phyloP scores from a whole-genome alignment of 2,329 filamentous ascomycete species.

The Berkeleyomyces basicola region DNA sequence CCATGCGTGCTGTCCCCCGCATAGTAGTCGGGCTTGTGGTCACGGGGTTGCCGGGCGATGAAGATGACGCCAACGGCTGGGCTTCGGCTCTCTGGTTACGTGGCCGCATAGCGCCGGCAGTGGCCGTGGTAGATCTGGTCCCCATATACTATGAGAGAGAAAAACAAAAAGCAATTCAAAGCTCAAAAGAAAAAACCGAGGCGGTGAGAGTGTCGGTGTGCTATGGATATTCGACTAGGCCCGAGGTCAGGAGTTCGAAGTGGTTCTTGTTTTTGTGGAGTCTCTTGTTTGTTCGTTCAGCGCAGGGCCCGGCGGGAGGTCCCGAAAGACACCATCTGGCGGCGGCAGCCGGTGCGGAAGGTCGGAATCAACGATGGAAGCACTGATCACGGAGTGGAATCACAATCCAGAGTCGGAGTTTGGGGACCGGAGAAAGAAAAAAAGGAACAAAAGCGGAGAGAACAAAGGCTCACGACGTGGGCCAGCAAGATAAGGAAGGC shows the following conservation, averaged over 20 bases:
- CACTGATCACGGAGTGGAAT: neutral
- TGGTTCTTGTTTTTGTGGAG: neutral
- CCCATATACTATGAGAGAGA: neutral
- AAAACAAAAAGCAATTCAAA: neutral
- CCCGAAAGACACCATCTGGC: conserved; percentile 4
- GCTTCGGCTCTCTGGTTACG: neutral
- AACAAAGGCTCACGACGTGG: neutral
- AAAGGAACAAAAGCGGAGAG: neutral
- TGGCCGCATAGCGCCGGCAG: neutral
- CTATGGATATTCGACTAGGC: neutral
- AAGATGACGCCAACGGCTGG: neutral
- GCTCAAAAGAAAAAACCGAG: neutral
- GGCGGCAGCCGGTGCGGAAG: conserved; percentile 1
- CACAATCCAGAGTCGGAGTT: neutral
- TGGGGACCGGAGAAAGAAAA: neutral
- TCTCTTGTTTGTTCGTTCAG: conserved; percentile 1
- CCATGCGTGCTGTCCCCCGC: conserved; percentile 11
- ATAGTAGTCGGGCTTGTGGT: conserved; percentile 7
- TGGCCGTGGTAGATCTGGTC: neutral
- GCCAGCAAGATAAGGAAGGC: neutral
- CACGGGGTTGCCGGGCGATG: neutral
- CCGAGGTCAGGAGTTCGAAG: neutral
- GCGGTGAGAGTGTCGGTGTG: neutral
- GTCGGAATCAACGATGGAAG: neutral
- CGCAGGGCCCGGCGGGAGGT: conserved; percentile 5